Evolutionary conservation across 2,329 filamentous ascomycete genomes (phyloP).

Genomic region (Cercospora citrullina): DNA sequence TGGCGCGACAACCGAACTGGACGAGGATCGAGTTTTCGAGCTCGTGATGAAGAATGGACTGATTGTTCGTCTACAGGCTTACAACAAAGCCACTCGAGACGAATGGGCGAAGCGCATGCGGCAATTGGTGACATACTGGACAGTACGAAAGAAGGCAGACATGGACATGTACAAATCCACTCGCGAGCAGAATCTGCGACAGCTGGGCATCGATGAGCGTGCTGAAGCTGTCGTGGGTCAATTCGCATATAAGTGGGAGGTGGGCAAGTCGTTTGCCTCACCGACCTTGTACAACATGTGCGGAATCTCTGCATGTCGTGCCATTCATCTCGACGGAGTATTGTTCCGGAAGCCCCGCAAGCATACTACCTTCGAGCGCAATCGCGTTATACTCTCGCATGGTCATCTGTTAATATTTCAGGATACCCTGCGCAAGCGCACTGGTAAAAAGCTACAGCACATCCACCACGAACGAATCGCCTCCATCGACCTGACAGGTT

Average conservation of each 20-base stretch:
- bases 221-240: conserved; percentile 65
- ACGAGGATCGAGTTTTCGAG: conserved; percentile 62
- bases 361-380: conserved; percentile 61
- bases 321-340: conserved; percentile 61
- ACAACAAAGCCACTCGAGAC: conserved; percentile 57
- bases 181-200: conserved; percentile 58
- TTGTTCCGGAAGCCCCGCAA: conserved; percentile 65
- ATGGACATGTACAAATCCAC: conserved; percentile 58
- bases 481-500: conserved; percentile 60
- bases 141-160: conserved; percentile 56
- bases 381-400: conserved; percentile 60
- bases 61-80: conserved; percentile 58
- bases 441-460: conserved; percentile 58
- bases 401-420: conserved; percentile 65
- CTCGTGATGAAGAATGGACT: conserved; percentile 62
- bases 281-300: conserved; percentile 68
- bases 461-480: conserved; percentile 63
- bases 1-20: conserved; percentile 54
- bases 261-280: conserved; percentile 62
- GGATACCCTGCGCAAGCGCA: conserved; percentile 56
- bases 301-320: conserved; percentile 62
- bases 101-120: conserved; percentile 63
- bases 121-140: conserved; percentile 63
- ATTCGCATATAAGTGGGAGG: conserved; percentile 68
- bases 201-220: conserved; percentile 65